These are phyloP conservation scores for Porcisia hertigi DNA, from an alignment of 208 protist species.

Conservation along the genomic window DNA sequence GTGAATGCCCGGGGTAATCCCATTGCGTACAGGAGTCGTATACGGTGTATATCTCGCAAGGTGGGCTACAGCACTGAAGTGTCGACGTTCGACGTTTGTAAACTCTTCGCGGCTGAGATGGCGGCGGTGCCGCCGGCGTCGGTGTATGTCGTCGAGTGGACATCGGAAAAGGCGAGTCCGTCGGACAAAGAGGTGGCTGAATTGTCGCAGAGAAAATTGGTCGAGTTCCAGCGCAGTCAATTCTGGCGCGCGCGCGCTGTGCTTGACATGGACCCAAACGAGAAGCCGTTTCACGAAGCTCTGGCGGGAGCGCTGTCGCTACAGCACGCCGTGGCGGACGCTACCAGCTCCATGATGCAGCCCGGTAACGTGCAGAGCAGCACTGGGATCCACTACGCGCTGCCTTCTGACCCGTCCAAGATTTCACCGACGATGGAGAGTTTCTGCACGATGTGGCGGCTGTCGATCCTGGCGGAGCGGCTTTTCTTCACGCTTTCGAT, in stretches of 20 bases:
- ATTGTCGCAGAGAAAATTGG: conserved; percentile 33
- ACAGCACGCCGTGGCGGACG: conserved; percentile 62
- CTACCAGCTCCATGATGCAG: conserved; percentile 82
- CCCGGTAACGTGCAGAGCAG: conserved; percentile 85
- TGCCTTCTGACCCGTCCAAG: conserved; percentile 65
- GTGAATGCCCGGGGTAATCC: conserved; percentile 38
- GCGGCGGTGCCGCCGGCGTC: conserved; percentile 43
- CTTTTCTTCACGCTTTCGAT: conserved; percentile 74
- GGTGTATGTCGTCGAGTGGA: conserved; percentile 34
- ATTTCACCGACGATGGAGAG: conserved; percentile 70
- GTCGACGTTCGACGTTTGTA: conserved; percentile 79
- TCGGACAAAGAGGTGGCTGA: conserved; percentile 22
- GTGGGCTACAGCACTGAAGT: conserved; percentile 82
- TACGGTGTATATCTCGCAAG: conserved; percentile 65
- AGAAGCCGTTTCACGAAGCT: conserved; percentile 54
- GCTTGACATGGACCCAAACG: conserved; percentile 82
- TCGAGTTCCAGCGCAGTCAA: conserved; percentile 64
- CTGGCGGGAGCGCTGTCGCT: conserved; percentile 64
- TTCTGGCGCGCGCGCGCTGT: conserved; percentile 79
- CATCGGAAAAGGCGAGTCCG: not conserved
- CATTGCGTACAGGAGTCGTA: conserved; percentile 35
- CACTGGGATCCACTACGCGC: conserved; percentile 72
- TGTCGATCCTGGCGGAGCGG: conserved; percentile 55
- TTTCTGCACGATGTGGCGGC: conserved; percentile 67
- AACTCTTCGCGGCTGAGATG: conserved; percentile 68